Base-by-base conservation (phyloP, 2,329 filamentous ascomycete genomes). In the Colletotrichum destructivum region DNA sequence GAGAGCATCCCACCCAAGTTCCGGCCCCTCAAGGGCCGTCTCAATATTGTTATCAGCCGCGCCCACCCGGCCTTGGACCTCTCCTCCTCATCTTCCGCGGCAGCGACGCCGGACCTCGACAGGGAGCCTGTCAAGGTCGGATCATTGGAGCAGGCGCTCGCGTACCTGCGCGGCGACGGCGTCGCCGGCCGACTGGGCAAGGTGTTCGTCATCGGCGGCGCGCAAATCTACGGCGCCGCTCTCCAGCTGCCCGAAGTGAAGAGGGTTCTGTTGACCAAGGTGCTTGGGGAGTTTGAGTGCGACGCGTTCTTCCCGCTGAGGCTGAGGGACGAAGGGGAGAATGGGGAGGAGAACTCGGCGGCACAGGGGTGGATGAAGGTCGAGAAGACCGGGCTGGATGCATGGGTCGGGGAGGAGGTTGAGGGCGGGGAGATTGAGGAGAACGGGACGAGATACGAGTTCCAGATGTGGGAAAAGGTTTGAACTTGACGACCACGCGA, bases 181-280 rank as follows among this genome's bases (percentile, higher is more conserved):
- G 62, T 73, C 57, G 76, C 75, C 11, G 75, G 74, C 52, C 56
- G 54, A 77, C 73, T 91, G 44, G 88, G 87, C 11, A 88, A 89
- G 76, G 87, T 94, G 4, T 98, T 95, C 81, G 89, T 98, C 54
- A 98, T 99, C 77, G 96, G 96, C 31, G 96, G 96, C 5, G 93
- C 91, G 67, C 92, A 95, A 83, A 92, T 98, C 75, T 99, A 98
- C 82, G 85, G 84, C 49, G 88, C 91, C 26, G 92, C 94, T 16
- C 84, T 98, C 78, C 79, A 83, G 75, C 77, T 90, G 69, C 79
- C 81, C 52, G 86, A 90, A 79, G 86, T 90, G 52, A 87, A 84
- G 76, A 84, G 91, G 51, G 88, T 96, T 66, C 81, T 96, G 72
- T 83, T 96, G 74, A 96, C 94, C 62, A 87, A 89, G 74, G 88